Base-by-base conservation (phyloP, 2,329 filamentous ascomycete genomes). In the Penicillium glabrum region DNA sequence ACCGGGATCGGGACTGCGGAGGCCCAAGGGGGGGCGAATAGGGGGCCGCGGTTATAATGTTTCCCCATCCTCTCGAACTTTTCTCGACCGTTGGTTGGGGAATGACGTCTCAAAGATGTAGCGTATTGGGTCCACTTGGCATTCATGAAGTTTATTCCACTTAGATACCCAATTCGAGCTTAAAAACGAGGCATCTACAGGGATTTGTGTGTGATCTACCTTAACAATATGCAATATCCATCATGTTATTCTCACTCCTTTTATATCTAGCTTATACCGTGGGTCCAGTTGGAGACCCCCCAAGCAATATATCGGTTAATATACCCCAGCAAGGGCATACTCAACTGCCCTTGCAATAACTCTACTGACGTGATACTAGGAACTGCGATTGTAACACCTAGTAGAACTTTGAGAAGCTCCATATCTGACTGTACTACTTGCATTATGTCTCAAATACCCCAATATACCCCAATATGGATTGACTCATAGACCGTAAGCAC, bases 1-100 rank as follows among this genome's bases (percentile, higher is more conserved):
- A 16, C 37, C 37, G 37, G 50, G 50, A 51, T 19, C 35, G 35
- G 39, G 19, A 41, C 37, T 35, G 50, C 50, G 50, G 50, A 52
- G 49, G 16, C 11, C n/a, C n/a, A 52, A 21, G 6, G 33, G 21
- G 21, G 7, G 31, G 29, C 37, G 33, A 51, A 51, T 39, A 51
- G 37, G 48, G 47, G 24, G 7, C 14, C 33, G 13, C n/a, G 23
- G 23, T 29, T 48, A 13, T 13, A 14, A n/a, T 21, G 16, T 16
- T 31, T 48, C 23, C 31, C 21, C 33, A 33, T 31, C 13, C 23
- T 19, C 16, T 35, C 33, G 45, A 48, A 26, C 45, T 24, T 46
- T 39, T 39, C 35, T 19, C 35, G 35, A 10, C 35, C 35, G 35
- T 39, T 41, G 39, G 19, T 41, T 41, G 39, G 39, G 3, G 11